phyloP scores from a whole-genome alignment of 1,284 basidiomycete genomes.

The Thelephora terrestris region DNA sequence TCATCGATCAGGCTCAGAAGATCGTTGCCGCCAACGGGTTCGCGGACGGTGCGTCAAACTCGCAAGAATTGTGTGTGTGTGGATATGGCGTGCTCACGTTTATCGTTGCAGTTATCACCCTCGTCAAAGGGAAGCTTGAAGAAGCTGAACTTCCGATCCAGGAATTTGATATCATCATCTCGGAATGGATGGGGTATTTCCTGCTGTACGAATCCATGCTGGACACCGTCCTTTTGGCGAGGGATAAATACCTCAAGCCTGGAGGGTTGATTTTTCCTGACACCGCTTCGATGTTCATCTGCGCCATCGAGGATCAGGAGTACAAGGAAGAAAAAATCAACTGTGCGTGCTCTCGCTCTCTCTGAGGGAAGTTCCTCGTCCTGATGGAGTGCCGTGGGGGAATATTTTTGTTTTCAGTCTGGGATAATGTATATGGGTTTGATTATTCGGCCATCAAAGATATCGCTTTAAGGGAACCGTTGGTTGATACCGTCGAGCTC shows the following conservation, averaged over 20 bases:
- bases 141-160: slow-evolving; percentile 79
- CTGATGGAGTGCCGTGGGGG: neutral
- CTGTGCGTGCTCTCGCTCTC: slow-evolving; percentile 46
- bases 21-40: slow-evolving; percentile 97
- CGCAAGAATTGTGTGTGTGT: neutral
- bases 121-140: slow-evolving; percentile 98
- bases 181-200: slow-evolving; percentile 98
- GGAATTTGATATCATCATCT: slow-evolving; percentile 97
- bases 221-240: slow-evolving; percentile 92
- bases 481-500: slow-evolving; percentile 96
- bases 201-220: slow-evolving; percentile 99
- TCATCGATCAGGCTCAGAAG: slow-evolving; percentile 97
- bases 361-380: neutral
- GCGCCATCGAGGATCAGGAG: slow-evolving; percentile 98
- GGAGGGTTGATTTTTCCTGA: slow-evolving; percentile 96
- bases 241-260: slow-evolving; percentile 93
- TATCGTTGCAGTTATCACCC: slow-evolving; percentile 66
- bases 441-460: slow-evolving; percentile 99
- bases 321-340: slow-evolving; percentile 99
- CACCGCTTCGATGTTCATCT: slow-evolving; percentile 86
- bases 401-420: slow-evolving; percentile 51
- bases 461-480: slow-evolving; percentile 91
- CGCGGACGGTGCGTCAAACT: slow-evolving; percentile 65
- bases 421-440: slow-evolving; percentile 99
- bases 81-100: slow-evolving; percentile 1